Evolutionary conservation across 805 yeast genomes (phyloP).

Genomic region (Yarrowia deformans): DNA sequence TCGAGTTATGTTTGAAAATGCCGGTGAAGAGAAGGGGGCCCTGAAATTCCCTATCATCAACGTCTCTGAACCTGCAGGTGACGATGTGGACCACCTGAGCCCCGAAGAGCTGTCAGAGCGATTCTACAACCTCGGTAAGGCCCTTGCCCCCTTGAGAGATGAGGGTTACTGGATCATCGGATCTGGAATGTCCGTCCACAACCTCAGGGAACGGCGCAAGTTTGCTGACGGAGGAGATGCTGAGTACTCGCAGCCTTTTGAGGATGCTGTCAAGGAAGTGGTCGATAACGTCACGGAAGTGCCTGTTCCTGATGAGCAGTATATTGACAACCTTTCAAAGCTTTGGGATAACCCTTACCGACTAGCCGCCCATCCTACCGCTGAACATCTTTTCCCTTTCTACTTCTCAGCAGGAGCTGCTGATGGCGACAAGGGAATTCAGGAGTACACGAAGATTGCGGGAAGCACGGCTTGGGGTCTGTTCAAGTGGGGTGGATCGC

Average conservation of each 20-base stretch:
- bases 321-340: conserved; percentile 50
- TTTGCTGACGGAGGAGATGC: conserved; percentile 46
- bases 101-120: conserved; percentile 46
- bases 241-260: conserved; percentile 64
- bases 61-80: conserved; percentile 51
- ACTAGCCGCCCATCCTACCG: conserved; percentile 70
- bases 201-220: conserved; percentile 61
- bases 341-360: conserved; percentile 53
- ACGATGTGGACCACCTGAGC: conserved; percentile 50
- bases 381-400: conserved; percentile 75
- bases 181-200: conserved; percentile 85
- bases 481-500: conserved; percentile 25
- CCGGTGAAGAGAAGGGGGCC: conserved; percentile 47
- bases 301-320: conserved; percentile 50
- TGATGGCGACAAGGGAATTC: conserved; percentile 30
- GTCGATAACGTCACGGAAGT: conserved; percentile 40
- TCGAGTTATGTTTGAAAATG: conserved; percentile 67
- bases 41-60: conserved; percentile 54
- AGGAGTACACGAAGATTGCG: conserved; percentile 15
- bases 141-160: conserved; percentile 59
- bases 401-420: conserved; percentile 66
- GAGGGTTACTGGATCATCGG: conserved; percentile 62
- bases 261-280: conserved; percentile 52
- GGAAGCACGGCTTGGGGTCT: conserved; percentile 32
- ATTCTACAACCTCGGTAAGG: conserved; percentile 61